Evolutionary conservation across 2,329 filamentous ascomycete species (phyloP).

Genomic region (Dichotomopilus funicola): DNA sequence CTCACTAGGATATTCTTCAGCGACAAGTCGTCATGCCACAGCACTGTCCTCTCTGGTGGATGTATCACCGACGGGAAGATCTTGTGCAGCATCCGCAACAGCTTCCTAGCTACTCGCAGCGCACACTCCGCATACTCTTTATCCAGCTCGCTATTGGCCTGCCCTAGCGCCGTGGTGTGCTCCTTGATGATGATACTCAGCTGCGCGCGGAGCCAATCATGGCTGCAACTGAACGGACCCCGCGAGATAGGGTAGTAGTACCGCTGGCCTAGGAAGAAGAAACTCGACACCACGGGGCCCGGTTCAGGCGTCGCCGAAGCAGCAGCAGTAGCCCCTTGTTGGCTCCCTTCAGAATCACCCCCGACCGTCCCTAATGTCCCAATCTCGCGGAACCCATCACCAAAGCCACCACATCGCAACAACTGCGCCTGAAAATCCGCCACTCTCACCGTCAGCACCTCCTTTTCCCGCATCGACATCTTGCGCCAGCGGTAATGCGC

Average conservation of each 20-base stretch:
- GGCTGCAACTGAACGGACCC: conserved; percentile 33
- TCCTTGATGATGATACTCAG: conserved; percentile 29
- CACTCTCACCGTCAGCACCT: conserved; percentile 26
- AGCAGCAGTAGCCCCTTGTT: too few relatives aligned
- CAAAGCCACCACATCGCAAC: conserved; percentile 15
- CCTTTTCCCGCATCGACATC: conserved; percentile 30
- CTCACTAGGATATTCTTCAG: conserved; percentile 37
- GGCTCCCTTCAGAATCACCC: not conserved
- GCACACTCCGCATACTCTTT: conserved; percentile 28
- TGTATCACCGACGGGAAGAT: conserved; percentile 27
- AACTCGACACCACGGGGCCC: conserved; percentile 27
- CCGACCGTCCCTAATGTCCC: conserved; percentile 23
- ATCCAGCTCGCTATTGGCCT: conserved; percentile 24
- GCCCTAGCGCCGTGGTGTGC: conserved; percentile 20
- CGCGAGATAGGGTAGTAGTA: conserved; percentile 29
- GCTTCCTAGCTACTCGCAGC: conserved; percentile 23
- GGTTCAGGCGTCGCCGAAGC: conserved; percentile 4
- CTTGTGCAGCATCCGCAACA: conserved; percentile 28
- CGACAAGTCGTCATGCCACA: conserved; percentile 36
- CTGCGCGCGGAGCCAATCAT: conserved; percentile 33
- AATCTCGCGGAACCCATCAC: conserved; percentile 21
- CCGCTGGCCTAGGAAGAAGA: conserved; percentile 31
- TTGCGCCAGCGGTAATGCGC: conserved; percentile 26
- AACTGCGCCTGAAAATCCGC: conserved; percentile 29
- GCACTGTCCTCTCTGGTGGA: conserved; percentile 26